A percentile compares a stretch with the other conserved stretches of the same genome.
These are phyloP conservation scores for Stentor roeselii DNA, from an alignment of 73 alveolate species.

Conservation along the genomic window DNA sequence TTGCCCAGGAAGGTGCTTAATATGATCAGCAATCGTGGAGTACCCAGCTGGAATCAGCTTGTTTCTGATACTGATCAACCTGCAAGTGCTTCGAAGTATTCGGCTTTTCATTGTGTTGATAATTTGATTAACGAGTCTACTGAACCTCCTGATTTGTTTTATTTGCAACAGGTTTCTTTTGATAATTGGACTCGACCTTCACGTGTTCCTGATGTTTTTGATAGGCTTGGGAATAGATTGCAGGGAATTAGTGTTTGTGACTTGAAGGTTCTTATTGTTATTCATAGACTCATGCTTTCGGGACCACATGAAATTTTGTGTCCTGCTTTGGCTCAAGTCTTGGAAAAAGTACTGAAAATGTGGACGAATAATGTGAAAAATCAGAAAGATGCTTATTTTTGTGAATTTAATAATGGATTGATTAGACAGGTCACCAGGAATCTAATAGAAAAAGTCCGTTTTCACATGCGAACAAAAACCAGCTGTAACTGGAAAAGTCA, in stretches of 20 bases:
- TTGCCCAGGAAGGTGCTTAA: not conserved
- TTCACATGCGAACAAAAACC: not conserved
- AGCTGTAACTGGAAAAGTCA: conserved; percentile 12
- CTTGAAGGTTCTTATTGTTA: not conserved
- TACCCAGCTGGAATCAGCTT: not conserved
- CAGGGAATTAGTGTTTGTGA: not conserved
- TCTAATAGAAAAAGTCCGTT: not conserved
- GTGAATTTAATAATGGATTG: conserved; percentile 2
- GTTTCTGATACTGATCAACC: not conserved
- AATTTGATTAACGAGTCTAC: not conserved
- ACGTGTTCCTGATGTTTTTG: not conserved
- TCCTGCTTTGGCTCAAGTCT: not conserved
- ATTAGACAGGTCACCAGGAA: not conserved
- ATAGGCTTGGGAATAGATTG: not conserved
- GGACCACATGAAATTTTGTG: conserved; percentile 1
- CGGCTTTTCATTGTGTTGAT: not conserved
- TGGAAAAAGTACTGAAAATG: not conserved
- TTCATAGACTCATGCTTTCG: not conserved
- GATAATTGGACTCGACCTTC: not conserved
- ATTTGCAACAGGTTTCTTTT: not conserved
- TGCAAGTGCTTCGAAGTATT: not conserved
- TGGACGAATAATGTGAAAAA: conserved; percentile 19
- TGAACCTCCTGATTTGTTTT: not conserved
- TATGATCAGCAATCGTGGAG: not conserved
- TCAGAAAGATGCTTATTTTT: not conserved